Evolutionary conservation across 495 filamentous ascomycete species (phyloP), one percentile per base, ranked within the genome.

Genomic region (Clavariopsis aquatica): DNA sequence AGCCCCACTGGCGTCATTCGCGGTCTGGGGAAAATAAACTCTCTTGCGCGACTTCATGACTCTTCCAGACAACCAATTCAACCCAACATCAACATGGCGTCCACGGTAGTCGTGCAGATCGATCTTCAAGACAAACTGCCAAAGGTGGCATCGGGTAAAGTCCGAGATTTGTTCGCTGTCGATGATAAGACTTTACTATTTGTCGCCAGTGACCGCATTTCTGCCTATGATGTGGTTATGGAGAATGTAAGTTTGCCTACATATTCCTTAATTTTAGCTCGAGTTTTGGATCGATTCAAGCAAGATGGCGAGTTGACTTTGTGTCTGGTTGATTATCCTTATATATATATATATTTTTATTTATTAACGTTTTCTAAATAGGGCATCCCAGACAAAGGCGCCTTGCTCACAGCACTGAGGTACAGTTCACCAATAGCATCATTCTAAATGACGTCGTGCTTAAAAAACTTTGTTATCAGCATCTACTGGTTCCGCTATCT

Each of bases 191-290:
- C 88, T 1, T 83, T 97, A 7, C 87, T 96, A 43, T 95, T 98
- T 76, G 86, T 95, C 43, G 87, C 94, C 19, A 89, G 88, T 22
- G 93, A 98, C 75, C 88, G 93, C 65, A 95, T 97, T 78, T 96
- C 90, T 57, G 93, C 93, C 54, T 96, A 90, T 80, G 93, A 97
- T 83, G 90, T 96, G 68, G 84, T 96, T 67, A 87, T 96, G 85
- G 80, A 82, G 71, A 96, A 96, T 82, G 88, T 88, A 78, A 57
- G 69, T 43, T 49, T 10, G 1, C 10, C 47, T 23, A 24, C 47
- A 7, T 9, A 24, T 24, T 22, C 20, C 19, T n/a, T 47, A 19
- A 6, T 19, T 4, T 7, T 6, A 47, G 7, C 31, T 12, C 31
- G n/a, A n/a, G n/a, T n/a, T n/a, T n/a, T n/a, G n/a, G n/a, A n/a